Percentiles rank a stretch among this genome's conserved stretches.
Conservation (phyloP, 2,329 filamentous ascomycete species). For the Lecanicillium sp. region DNA sequence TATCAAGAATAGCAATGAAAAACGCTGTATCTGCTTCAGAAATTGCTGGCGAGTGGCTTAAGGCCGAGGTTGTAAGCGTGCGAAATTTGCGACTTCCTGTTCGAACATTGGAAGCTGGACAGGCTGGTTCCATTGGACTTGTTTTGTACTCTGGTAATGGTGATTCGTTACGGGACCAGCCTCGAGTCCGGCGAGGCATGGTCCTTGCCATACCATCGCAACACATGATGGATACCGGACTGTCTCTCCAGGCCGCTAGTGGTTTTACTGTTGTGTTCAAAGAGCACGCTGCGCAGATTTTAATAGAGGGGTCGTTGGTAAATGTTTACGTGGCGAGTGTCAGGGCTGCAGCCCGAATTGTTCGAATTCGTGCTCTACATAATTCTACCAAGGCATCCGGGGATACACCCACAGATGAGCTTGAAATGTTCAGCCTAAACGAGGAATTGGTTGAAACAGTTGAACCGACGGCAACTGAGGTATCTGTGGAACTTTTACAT, state of each 20-base stretch:
- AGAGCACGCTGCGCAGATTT: constrained; percentile 49
- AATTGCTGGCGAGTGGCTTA: constrained; percentile 65
- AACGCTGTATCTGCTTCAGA: constrained; percentile 43
- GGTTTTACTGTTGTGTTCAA: constrained; percentile 66
- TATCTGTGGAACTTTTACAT: constrained; percentile 60
- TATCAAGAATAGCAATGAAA: constrained; percentile 42
- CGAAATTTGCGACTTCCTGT: constrained; percentile 83
- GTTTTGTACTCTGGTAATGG: constrained; percentile 38
- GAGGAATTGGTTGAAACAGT: constrained; percentile 33
- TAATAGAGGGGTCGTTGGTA: constrained; percentile 60
- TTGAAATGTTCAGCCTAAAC: constrained; percentile 50
- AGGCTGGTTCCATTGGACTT: constrained; percentile 84
- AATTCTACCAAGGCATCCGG: constrained; percentile 16
- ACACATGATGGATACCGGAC: constrained; percentile 46
- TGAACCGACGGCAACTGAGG: constrained; percentile 28
- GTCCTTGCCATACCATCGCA: constrained; percentile 58
- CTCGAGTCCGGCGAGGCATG: constrained; percentile 69
- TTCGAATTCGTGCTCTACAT: constrained; percentile 38
- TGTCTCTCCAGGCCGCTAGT: constrained; percentile 55
- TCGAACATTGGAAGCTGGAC: constrained; percentile 62
- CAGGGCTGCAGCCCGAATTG: constrained; percentile 68
- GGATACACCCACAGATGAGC: constrained; percentile 27
- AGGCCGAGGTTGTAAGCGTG: constrained; percentile 74
- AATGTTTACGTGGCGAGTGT: constrained; percentile 87
- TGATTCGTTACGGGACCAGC: constrained; percentile 14